phyloP scores from a whole-genome alignment of 306 rosid species.

The Corylus heterophylla region DNA sequence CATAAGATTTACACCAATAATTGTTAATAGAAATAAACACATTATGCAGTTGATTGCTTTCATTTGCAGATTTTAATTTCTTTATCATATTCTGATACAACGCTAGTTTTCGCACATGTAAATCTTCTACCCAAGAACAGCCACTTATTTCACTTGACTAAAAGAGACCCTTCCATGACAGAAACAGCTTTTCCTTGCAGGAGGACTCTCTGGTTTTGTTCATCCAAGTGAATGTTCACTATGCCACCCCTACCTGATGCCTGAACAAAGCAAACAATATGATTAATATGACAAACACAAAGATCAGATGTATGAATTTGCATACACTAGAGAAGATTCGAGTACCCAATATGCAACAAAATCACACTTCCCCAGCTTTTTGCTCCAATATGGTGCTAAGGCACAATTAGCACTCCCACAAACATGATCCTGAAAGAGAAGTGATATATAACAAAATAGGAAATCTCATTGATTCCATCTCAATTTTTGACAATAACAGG shows the following conservation, averaged over 20 bases:
- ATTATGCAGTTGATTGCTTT: too few relatives aligned
- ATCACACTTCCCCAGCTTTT: constrained; percentile 66
- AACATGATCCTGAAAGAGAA: constrained; percentile 57
- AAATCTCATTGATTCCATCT: too few relatives aligned
- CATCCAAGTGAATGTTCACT: constrained; percentile 56
- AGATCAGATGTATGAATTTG: constrained; percentile 1
- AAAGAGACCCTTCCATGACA: constrained; percentile 66
- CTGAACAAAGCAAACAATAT: constrained; percentile 33
- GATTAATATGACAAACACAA: constrained; percentile 8
- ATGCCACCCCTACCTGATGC: constrained; percentile 81
- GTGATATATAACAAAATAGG: not conserved
- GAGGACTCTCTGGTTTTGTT: constrained; percentile 61
- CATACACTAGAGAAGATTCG: not conserved
- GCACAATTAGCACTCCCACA: constrained; percentile 71
- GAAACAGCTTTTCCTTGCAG: constrained; percentile 71
- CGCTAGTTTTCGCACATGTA: too few relatives aligned
- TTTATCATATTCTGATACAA: too few relatives aligned
- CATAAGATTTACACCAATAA: too few relatives aligned
- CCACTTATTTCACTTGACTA: constrained; percentile 21
- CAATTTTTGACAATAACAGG: too few relatives aligned
- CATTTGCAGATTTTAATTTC: too few relatives aligned
- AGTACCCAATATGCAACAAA: constrained; percentile 62
- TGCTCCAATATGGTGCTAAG: constrained; percentile 69
- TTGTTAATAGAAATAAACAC: too few relatives aligned
- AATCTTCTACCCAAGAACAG: not conserved